A percentile compares a stretch with the other conserved stretches of the same genome.
Conservation (phyloP, 2,329 filamentous ascomycete genomes). For the Aspergillus sp. region DNA sequence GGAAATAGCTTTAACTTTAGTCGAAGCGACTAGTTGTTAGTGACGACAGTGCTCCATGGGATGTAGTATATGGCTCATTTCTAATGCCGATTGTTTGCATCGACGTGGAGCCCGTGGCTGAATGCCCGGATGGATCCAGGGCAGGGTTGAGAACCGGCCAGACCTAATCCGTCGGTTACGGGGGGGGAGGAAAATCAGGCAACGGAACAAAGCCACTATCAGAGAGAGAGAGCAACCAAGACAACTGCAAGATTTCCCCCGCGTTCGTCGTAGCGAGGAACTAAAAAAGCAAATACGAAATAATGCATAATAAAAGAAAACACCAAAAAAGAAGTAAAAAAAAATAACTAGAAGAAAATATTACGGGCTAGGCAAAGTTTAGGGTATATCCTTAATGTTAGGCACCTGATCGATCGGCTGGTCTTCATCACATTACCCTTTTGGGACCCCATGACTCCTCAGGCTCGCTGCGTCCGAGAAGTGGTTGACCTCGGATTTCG, state of each 20-base stretch:
- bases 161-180: not conserved
- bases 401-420: slow-evolving; percentile 11
- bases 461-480: not conserved
- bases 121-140: not conserved
- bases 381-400: not conserved
- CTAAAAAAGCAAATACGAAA: not conserved
- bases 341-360: not conserved
- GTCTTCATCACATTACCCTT: slow-evolving; percentile 4
- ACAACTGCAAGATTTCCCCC: not conserved
- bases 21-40: not conserved
- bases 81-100: not conserved
- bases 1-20: slow-evolving; percentile 5
- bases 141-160: not conserved
- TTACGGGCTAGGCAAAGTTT: slow-evolving; percentile 4
- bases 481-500: not conserved
- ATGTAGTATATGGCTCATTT: not conserved
- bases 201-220: not conserved
- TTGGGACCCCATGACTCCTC: slow-evolving; percentile 8
- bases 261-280: not conserved
- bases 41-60: not conserved
- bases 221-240: not conserved
- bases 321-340: not conserved
- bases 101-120: not conserved
- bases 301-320: not conserved
- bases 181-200: not conserved